These are phyloP conservation scores for Prinsepia uniflora DNA, from an alignment of 306 rosid genomes.

Conservation along the genomic window DNA sequence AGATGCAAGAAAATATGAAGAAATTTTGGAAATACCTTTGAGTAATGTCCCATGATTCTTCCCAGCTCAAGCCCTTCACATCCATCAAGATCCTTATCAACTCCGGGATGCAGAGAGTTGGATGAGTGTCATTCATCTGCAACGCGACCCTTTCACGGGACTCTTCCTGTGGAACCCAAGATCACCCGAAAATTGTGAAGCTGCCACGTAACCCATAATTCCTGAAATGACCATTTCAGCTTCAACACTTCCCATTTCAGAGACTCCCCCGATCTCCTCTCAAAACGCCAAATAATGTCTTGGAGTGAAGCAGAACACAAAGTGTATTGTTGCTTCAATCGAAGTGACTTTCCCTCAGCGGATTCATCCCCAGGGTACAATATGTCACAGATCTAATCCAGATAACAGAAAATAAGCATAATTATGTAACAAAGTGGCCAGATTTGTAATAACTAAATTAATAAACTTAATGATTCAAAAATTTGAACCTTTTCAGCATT, in stretches of 20 bases:
- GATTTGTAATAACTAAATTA: neutral
- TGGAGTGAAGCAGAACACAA: slow-evolving; percentile 96
- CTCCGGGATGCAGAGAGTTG: slow-evolving; percentile 97
- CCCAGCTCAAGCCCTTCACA: slow-evolving; percentile 79
- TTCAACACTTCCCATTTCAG: slow-evolving; percentile 84
- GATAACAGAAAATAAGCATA: slow-evolving; percentile 4
- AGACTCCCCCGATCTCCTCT: slow-evolving; percentile 64
- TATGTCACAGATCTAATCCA: slow-evolving; percentile 66
- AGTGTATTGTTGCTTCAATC: slow-evolving; percentile 92
- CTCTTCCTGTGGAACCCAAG: too few relatives aligned
- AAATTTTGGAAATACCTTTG: slow-evolving; percentile 44
- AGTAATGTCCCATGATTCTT: slow-evolving; percentile 87
- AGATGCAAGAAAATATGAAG: neutral
- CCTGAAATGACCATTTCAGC: too few relatives aligned
- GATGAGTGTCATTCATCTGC: slow-evolving; percentile 99
- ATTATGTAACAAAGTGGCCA: neutral
- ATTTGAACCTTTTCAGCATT: slow-evolving; percentile 80
- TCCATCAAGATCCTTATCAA: slow-evolving; percentile 85
- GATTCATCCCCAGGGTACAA: slow-evolving; percentile 97
- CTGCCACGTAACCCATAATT: too few relatives aligned
- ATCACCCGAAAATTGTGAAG: too few relatives aligned
- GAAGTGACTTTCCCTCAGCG: slow-evolving; percentile 76
- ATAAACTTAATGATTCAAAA: neutral
- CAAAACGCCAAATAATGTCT: slow-evolving; percentile 81
- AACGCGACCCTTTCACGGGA: slow-evolving; percentile 89